Percentiles rank a stretch among this genome's conserved stretches.
Conservation (phyloP, 2,329 filamentous ascomycete species). For the Diaporthe longicolla region DNA sequence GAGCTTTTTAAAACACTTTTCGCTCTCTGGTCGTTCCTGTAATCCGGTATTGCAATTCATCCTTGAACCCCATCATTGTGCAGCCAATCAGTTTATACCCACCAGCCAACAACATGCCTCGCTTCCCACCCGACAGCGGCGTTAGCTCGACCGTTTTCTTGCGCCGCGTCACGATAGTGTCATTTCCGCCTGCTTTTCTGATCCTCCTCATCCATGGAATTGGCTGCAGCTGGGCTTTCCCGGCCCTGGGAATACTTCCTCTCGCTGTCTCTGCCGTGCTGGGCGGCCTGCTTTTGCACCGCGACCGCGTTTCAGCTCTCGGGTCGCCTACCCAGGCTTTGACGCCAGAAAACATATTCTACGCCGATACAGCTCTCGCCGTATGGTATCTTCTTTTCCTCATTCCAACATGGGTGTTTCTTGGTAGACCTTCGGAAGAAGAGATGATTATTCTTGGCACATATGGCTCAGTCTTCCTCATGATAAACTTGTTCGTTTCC, state of each 20-base stretch:
- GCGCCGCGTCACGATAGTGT: conserved; percentile 47
- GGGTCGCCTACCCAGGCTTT: conserved; percentile 44
- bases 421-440: conserved; percentile 9
- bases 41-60: not conserved
- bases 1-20: not conserved
- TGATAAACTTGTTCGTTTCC: conserved; percentile 42
- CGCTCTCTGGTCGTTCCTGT: not conserved
- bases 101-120: conserved; percentile 1
- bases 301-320: conserved; percentile 43
- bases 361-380: conserved; percentile 39
- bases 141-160: conserved; percentile 32
- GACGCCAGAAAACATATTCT: conserved; percentile 42
- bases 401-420: conserved; percentile 42
- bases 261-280: conserved; percentile 42
- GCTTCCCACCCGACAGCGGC: not conserved
- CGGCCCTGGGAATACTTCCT: conserved; percentile 44
- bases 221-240: conserved; percentile 37
- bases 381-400: conserved; percentile 41
- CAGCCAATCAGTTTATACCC: not conserved
- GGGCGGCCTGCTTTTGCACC: conserved; percentile 40
- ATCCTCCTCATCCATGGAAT: conserved; percentile 39
- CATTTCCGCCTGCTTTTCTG: conserved; percentile 38
- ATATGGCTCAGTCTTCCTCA: conserved; percentile 44
- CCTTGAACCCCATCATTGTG: not conserved
- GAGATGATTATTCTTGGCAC: conserved; percentile 42